Evolutionary conservation across 2,329 filamentous ascomycete species (phyloP).

Genomic region (Penicillium sp.): DNA sequence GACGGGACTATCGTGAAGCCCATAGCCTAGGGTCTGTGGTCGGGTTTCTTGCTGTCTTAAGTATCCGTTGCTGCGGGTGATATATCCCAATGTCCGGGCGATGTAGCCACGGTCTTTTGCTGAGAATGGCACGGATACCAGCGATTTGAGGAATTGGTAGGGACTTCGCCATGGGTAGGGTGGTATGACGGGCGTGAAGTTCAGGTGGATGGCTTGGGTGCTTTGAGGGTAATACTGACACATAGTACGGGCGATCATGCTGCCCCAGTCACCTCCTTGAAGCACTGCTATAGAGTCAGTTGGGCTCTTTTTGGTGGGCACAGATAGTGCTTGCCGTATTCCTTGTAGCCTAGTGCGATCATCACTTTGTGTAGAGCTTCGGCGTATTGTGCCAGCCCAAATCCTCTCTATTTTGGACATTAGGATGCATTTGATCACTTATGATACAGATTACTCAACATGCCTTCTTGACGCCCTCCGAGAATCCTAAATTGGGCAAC

Average conservation of each 20-base stretch:
- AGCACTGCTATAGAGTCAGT: conserved; percentile 28
- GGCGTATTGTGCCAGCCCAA: conserved; percentile 59
- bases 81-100: conserved; percentile 22
- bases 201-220: conserved; percentile 61
- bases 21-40: conserved; percentile 70
- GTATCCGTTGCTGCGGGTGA: conserved; percentile 48
- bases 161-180: conserved; percentile 55
- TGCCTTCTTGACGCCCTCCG: conserved; percentile 41
- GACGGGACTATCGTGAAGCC: conserved; percentile 66
- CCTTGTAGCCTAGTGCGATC: conserved; percentile 62
- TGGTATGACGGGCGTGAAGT: conserved; percentile 51
- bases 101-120: conserved; percentile 23
- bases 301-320: background rate
- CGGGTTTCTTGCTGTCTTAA: conserved; percentile 61
- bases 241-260: conserved; percentile 61
- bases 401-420: conserved; percentile 48
- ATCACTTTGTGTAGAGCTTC: conserved; percentile 67
- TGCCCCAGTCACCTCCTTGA: conserved; percentile 70
- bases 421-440: background rate
- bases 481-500: conserved; percentile 58
- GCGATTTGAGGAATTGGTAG: conserved; percentile 46
- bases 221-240: conserved; percentile 57
- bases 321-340: conserved; percentile 48
- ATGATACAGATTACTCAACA: background rate
- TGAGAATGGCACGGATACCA: conserved; percentile 32